Evolutionary conservation across 2,329 filamentous ascomycete species (phyloP).

Genomic region (Fusarium sp.): DNA sequence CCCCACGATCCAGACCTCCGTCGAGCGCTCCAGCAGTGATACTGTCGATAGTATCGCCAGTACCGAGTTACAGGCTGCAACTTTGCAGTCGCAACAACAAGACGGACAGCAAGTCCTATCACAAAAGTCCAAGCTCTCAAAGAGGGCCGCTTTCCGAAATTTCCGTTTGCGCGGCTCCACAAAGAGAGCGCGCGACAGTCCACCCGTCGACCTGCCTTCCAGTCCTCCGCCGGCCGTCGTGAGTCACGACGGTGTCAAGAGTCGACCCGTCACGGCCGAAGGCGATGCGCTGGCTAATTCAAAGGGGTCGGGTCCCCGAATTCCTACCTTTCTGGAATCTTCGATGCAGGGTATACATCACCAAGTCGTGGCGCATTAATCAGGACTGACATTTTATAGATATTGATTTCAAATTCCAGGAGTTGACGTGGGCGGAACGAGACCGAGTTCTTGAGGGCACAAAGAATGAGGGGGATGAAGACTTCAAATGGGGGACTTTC

Average conservation of each 20-base stretch:
- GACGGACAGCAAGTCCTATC: slow-evolving; percentile 18
- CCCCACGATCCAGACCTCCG: slow-evolving; percentile 52
- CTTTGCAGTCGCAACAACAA: slow-evolving; percentile 31
- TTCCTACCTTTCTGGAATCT: slow-evolving; percentile 52
- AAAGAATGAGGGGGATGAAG: slow-evolving; percentile 46
- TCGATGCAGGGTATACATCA: slow-evolving; percentile 47
- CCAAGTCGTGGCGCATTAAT: not conserved
- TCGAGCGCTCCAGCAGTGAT: slow-evolving; percentile 46
- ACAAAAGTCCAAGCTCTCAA: slow-evolving; percentile 40
- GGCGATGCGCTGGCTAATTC: slow-evolving; percentile 24
- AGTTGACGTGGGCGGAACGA: slow-evolving; percentile 63
- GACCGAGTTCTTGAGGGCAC: slow-evolving; percentile 53
- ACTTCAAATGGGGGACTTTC: slow-evolving; percentile 48
- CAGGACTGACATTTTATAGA: slow-evolving; percentile 46
- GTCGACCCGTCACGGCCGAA: slow-evolving; percentile 35
- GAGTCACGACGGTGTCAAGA: slow-evolving; percentile 47
- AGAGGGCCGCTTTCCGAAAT: slow-evolving; percentile 53
- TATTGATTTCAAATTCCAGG: slow-evolving; percentile 60
- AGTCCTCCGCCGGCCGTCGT: slow-evolving; percentile 47
- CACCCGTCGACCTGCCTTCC: slow-evolving; percentile 46
- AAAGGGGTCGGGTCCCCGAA: slow-evolving; percentile 28
- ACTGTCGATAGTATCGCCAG: slow-evolving; percentile 41
- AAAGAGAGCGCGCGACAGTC: slow-evolving; percentile 56
- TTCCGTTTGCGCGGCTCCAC: slow-evolving; percentile 55
- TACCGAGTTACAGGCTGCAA: slow-evolving; percentile 36